A percentile compares a stretch with the other conserved stretches of the same genome.
These are phyloP conservation scores for Lodderomyces pseudojiufengensis DNA, from an alignment of 1,139 yeast species.

Conservation along the genomic window DNA sequence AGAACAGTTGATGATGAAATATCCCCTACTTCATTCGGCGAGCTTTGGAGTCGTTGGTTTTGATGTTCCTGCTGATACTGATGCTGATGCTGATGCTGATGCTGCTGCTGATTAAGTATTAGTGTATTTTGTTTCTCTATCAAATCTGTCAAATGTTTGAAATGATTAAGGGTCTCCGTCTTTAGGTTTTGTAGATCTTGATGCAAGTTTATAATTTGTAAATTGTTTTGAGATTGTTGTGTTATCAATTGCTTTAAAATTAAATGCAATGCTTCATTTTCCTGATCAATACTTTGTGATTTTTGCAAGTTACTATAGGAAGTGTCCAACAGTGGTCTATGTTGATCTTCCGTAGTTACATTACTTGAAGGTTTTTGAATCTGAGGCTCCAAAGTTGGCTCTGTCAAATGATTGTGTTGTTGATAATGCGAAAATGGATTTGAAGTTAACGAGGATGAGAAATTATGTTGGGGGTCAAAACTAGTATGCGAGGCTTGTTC, in stretches of 20 bases:
- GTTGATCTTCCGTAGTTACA: too few species aligned
- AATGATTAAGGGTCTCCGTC: not conserved
- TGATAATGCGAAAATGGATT: too few species aligned
- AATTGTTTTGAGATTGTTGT: conserved; percentile 1
- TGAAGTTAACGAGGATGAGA: too few species aligned
- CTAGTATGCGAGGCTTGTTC: too few species aligned
- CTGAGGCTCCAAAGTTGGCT: not conserved
- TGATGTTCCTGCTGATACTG: conserved; percentile 1
- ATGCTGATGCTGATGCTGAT: conserved; percentile 1
- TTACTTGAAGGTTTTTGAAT: not conserved
- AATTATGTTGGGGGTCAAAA: too few species aligned
- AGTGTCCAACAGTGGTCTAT: too few species aligned
- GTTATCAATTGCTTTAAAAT: conserved; percentile 1
- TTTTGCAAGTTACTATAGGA: too few species aligned
- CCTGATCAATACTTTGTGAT: too few species aligned
- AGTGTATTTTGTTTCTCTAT: not conserved
- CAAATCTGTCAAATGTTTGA: not conserved
- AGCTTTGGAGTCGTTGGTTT: too few species aligned
- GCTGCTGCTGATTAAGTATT: not conserved
- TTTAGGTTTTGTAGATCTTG: not conserved
- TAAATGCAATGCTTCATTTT: not conserved
- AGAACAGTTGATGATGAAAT: too few species aligned
- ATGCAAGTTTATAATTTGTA: not conserved
- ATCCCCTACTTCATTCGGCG: too few species aligned
- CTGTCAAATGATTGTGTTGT: too few species aligned